Conservation (phyloP, 345 rosid genomes). For the Bruguiera parviflora region DNA sequence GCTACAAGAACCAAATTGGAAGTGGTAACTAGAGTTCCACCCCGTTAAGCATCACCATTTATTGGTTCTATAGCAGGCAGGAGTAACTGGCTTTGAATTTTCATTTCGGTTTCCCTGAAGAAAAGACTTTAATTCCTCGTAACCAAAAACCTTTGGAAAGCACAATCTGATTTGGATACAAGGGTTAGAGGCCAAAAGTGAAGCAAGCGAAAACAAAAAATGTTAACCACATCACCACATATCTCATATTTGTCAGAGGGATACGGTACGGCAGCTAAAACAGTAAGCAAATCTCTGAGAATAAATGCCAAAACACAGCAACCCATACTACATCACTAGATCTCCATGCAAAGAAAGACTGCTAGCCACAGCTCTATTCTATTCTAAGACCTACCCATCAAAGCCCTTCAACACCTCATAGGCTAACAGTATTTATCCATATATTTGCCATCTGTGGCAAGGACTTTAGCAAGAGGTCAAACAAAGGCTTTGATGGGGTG, state of each 20-base stretch:
- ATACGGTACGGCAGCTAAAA: constrained; percentile 14
- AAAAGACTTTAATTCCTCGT: too few relatives aligned
- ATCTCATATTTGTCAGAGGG: constrained; percentile 26
- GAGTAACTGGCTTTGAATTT: too few relatives aligned
- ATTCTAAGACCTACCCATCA: background rate
- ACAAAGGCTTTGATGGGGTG: background rate
- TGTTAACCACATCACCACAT: background rate
- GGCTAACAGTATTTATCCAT: background rate
- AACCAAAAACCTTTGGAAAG: too few relatives aligned
- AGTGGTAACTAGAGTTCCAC: too few relatives aligned
- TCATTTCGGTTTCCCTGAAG: too few relatives aligned
- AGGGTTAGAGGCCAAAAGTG: background rate
- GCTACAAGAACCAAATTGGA: too few relatives aligned
- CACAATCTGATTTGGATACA: background rate
- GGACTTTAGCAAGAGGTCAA: background rate
- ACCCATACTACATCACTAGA: background rate
- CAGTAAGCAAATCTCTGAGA: background rate
- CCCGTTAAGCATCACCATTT: too few relatives aligned
- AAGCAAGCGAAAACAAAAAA: background rate
- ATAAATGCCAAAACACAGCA: constrained; percentile 5
- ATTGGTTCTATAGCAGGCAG: too few relatives aligned
- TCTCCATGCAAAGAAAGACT: background rate
- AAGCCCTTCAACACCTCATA: background rate
- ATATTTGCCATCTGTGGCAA: background rate
- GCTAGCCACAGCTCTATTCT: background rate